These are phyloP conservation scores for Plasmodium coatneyi DNA, from an alignment of 169 alveolate genomes.

Conservation along the genomic window DNA sequence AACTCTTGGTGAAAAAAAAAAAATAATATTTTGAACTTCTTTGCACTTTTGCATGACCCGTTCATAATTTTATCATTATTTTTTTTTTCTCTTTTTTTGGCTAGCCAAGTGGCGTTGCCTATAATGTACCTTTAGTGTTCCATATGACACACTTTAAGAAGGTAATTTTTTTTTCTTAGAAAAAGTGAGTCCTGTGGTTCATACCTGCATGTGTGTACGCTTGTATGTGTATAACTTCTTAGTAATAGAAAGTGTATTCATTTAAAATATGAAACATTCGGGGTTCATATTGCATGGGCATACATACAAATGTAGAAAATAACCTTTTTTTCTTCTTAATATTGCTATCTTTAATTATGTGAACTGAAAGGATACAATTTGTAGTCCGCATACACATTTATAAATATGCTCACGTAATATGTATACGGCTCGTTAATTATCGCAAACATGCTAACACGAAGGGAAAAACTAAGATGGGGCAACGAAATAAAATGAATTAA, in stretches of 20 bases:
- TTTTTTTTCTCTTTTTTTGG: background rate
- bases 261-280: constrained; percentile 10
- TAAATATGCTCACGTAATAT: constrained; percentile 19
- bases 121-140: background rate
- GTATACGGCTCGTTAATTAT: constrained; percentile 1
- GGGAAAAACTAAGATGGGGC: background rate
- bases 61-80: constrained; percentile 17
- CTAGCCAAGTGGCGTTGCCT: background rate
- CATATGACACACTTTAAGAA: background rate
- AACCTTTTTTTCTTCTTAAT: background rate
- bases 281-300: background rate
- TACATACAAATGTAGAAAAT: constrained; percentile 12
- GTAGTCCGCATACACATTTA: background rate
- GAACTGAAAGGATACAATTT: constrained; percentile 8
- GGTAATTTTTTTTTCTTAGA: background rate
- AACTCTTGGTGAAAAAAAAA: background rate
- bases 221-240: background rate
- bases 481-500: background rate
- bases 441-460: background rate
- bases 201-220: background rate
- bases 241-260: background rate
- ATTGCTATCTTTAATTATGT: constrained; percentile 15
- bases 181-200: background rate
- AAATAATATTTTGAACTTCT: background rate
- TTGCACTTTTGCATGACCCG: background rate